Evolutionary conservation across 2,329 filamentous ascomycete species (phyloP).

Genomic region (Sporothrix humicola): DNA sequence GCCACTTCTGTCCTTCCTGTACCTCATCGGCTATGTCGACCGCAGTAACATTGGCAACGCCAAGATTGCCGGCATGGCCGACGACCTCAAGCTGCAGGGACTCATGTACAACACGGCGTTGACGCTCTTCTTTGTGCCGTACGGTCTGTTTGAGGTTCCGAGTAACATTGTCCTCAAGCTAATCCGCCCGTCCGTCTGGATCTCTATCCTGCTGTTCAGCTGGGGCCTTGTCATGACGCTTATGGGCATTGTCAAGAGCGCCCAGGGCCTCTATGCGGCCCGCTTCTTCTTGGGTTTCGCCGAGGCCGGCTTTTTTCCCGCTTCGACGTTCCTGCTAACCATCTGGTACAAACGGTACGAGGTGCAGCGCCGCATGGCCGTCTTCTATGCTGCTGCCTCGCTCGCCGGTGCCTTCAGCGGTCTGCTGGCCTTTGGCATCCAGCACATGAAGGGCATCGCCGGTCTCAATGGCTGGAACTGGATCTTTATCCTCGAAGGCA

Average conservation of each 20-base stretch:
- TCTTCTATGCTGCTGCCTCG: conserved; percentile 34
- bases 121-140: conserved; percentile 38
- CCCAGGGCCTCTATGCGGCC: conserved; percentile 49
- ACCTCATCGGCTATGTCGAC: conserved; percentile 36
- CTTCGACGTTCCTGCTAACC: conserved; percentile 31
- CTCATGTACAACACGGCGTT: conserved; percentile 37
- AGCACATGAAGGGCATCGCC: conserved; percentile 30
- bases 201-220: conserved; percentile 49
- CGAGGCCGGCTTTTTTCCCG: conserved; percentile 55
- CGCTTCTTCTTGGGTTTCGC: conserved; percentile 54
- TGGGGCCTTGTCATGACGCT: conserved; percentile 56
- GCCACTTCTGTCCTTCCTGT: conserved; percentile 36
- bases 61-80: conserved; percentile 33
- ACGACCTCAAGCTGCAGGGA: conserved; percentile 33
- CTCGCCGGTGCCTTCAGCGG: conserved; percentile 34
- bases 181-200: conserved; percentile 47
- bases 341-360: conserved; percentile 35
- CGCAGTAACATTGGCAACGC: conserved; percentile 38
- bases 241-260: conserved; percentile 53
- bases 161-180: conserved; percentile 51
- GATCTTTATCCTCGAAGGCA: conserved; percentile 59
- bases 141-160: conserved; percentile 47
- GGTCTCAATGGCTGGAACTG: conserved; percentile 65
- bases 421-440: conserved; percentile 33
- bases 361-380: conserved; percentile 32